These are phyloP conservation scores for Taxillus chinensis DNA, from an alignment of 164 flowering plant genomes.

Conservation along the genomic window DNA sequence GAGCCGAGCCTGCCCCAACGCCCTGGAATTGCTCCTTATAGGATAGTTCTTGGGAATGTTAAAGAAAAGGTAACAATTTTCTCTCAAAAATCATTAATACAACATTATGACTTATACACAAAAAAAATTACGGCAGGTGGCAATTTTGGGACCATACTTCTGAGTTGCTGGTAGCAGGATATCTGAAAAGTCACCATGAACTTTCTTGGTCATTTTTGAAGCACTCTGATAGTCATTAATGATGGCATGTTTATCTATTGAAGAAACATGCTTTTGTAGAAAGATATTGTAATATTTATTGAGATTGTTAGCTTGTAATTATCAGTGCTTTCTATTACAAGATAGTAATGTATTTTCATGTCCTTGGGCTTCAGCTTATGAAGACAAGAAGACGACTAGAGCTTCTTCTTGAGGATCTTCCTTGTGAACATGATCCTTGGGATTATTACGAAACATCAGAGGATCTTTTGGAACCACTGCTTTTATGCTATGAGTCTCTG, in stretches of 20 bases:
- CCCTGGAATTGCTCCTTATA: conserved; percentile 81
- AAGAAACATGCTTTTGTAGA: no score
- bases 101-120: no score
- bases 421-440: conserved; percentile 63
- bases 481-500: conserved; percentile 84
- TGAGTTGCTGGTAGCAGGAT: no score
- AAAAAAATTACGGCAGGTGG: no score
- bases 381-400: conserved; percentile 65
- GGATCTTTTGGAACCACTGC: conserved; percentile 72
- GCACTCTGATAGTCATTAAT: no score
- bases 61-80: conserved; percentile 58
- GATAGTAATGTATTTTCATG: conserved; percentile 1
- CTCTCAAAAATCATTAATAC: neutral
- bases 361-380: conserved; percentile 42
- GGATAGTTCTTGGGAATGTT: conserved; percentile 77
- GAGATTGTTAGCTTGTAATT: no score
- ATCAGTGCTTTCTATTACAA: neutral
- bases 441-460: conserved; percentile 78
- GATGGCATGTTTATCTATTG: no score
- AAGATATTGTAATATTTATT: no score
- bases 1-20: conserved; percentile 70
- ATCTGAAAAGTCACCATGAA: no score
- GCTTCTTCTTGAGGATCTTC: conserved; percentile 84
- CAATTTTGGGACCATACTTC: no score
- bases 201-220: no score